Percentiles rank a stretch among this genome's conserved stretches.
phyloP scores from a whole-genome alignment of 2,329 filamentous ascomycete species.

The Endocalyx cinctus region DNA sequence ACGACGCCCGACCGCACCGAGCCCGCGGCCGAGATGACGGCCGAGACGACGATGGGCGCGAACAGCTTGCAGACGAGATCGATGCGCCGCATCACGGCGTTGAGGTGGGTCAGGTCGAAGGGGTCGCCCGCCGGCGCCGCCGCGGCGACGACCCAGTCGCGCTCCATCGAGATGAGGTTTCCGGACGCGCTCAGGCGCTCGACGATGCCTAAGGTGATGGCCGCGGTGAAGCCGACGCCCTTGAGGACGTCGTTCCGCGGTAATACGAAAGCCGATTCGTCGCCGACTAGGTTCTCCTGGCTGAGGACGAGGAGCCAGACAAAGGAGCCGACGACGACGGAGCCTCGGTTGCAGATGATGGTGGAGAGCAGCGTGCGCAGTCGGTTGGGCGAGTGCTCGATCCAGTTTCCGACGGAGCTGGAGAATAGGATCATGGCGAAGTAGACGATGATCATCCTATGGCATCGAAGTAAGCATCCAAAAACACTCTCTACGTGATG shows the following conservation, averaged over 20 bases:
- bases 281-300: conserved; percentile 17
- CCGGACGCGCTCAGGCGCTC: conserved; percentile 37
- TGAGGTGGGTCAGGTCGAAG: conserved; percentile 39
- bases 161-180: conserved; percentile 42
- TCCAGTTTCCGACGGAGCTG: conserved; percentile 36
- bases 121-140: conserved; percentile 24
- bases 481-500: background rate
- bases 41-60: conserved; percentile 46
- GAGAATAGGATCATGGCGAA: conserved; percentile 37
- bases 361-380: conserved; percentile 36
- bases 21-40: conserved; percentile 37
- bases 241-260: conserved; percentile 22
- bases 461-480: too few relatives aligned
- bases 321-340: conserved; percentile 34
- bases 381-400: conserved; percentile 34
- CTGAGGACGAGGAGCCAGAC: conserved; percentile 35
- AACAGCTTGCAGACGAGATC: conserved; percentile 54
- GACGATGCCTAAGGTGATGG: conserved; percentile 34
- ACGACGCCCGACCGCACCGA: conserved; percentile 41
- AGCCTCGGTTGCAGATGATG: conserved; percentile 34
- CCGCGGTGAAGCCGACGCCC: conserved; percentile 27
- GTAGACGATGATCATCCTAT: conserved; percentile 28
- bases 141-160: conserved; percentile 39
- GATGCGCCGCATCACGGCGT: conserved; percentile 52
- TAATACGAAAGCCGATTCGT: conserved; percentile 12